Evolutionary conservation across 2,329 filamentous ascomycete species (phyloP).

Genomic region (Zasmidium citrigriseum): DNA sequence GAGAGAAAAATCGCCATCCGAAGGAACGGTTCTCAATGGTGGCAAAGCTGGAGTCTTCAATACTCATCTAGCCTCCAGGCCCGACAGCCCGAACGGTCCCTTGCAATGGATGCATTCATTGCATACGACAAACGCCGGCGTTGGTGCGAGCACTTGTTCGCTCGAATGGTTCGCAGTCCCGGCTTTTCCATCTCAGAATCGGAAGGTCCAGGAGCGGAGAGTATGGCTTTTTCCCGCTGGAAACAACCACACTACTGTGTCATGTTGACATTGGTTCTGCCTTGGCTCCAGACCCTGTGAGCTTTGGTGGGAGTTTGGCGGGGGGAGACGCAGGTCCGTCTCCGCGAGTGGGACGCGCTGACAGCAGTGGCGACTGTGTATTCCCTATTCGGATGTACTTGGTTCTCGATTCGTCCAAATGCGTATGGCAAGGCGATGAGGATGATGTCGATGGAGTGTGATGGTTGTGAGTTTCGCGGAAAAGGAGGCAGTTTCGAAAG

Average conservation of each 20-base stretch:
- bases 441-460: not conserved
- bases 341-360: not conserved
- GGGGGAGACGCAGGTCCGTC: not conserved
- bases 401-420: not conserved
- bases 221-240: not conserved
- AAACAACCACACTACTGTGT: not conserved
- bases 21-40: not conserved
- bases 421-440: not conserved
- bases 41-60: not conserved
- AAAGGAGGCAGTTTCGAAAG: not conserved
- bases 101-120: not conserved
- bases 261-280: not conserved
- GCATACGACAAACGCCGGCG: not conserved
- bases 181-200: not conserved
- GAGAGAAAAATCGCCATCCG: not conserved
- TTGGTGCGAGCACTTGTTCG: not conserved
- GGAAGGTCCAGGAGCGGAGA: not conserved
- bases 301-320: not conserved
- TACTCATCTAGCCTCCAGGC: not conserved
- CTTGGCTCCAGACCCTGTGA: not conserved
- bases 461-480: not conserved
- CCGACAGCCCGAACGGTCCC: not conserved
- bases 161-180: not conserved
- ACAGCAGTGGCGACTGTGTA: not conserved
- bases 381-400: not conserved